Base-by-base conservation (phyloP, 169 alveolate species). In the Cryptosporidium xiaoi region DNA sequence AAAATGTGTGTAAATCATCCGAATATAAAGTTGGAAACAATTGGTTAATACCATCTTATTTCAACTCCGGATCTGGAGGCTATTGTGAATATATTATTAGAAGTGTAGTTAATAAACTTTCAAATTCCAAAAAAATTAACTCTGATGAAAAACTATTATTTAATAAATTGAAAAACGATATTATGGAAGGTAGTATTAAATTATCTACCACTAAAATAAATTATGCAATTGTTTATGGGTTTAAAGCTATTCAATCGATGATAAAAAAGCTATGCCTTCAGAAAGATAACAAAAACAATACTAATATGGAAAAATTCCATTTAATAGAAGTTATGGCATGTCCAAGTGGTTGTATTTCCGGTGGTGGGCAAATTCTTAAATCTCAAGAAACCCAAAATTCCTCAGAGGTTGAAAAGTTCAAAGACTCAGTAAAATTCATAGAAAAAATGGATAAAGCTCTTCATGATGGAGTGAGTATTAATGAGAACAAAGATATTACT, bases 271-370 rank as follows among this genome's bases (percentile, higher is more conserved):
- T 77, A 91, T 82, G 82, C 93, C 18, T 92, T 90, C 67, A 62
- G 50, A 8, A 93, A 90, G 29, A 90, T 33, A 46, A 1, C 29
- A 33, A 55, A 29, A 3, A 40, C 4, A 8, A 40, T 40, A 3
- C 20, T 20, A 31, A 55, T 51, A 84, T 65, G 90, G 94, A 51
- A 71, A 92, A 34, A 55, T 93, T 91, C 83, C 92, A 91, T 50
- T 95, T 93, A 90, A 91, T 96, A 13, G 99, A 96, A 91, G 90
- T 95, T 12, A 95, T 96, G 98, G 97, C 99, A 5, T 96, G 99
- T 83, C 99, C 99, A 15, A 94, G 95, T 16, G 99, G 99, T 10
- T 96, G 99, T 65, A 83, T 95, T 29, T 95, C 95, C 90, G 99
- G 99, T 56, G 98, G 98, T 13, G 99, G 98, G 8, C 94, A 96